phyloP scores from a whole-genome alignment of 371 early-diverging fungal genomes.

The Zopfochytrium polystomum region DNA sequence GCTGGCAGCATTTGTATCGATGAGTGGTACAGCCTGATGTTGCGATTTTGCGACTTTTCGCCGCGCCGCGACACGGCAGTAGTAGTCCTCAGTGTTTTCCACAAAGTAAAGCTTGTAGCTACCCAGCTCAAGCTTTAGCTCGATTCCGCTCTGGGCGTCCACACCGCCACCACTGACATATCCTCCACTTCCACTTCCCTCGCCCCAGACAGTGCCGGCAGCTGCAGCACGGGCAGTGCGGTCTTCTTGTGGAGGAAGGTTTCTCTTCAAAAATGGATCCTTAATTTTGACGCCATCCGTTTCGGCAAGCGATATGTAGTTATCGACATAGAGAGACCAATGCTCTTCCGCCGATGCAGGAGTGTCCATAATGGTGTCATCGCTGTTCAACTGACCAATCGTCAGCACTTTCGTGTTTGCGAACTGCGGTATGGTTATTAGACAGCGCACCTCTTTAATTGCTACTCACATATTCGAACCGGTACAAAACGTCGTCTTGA shows the following conservation, averaged over 20 bases:
- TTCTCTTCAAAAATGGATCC: neutral
- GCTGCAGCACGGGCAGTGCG: no score
- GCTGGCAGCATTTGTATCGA: no score
- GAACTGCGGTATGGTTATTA: conserved; percentile 29
- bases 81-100: conserved; percentile 74
- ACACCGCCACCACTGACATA: conserved; percentile 44
- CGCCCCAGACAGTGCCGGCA: no score
- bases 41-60: no score
- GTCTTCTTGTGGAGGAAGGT: neutral
- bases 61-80: no score
- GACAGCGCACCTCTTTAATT: neutral
- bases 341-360: neutral
- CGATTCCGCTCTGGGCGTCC: conserved; percentile 65
- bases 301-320: conserved; percentile 39
- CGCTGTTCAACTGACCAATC: conserved; percentile 79
- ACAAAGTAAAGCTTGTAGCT: conserved; percentile 85
- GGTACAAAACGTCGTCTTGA: conserved; percentile 79
- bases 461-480: conserved; percentile 73
- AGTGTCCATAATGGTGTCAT: conserved; percentile 52
- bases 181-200: no score
- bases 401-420: conserved; percentile 58
- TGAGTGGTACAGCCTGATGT: no score
- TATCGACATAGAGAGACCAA: conserved; percentile 62
- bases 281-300: neutral
- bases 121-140: conserved; percentile 86